These are phyloP conservation scores for Gentiana macrophylla DNA, from an alignment of 257 asterid species.

Conservation along the genomic window DNA sequence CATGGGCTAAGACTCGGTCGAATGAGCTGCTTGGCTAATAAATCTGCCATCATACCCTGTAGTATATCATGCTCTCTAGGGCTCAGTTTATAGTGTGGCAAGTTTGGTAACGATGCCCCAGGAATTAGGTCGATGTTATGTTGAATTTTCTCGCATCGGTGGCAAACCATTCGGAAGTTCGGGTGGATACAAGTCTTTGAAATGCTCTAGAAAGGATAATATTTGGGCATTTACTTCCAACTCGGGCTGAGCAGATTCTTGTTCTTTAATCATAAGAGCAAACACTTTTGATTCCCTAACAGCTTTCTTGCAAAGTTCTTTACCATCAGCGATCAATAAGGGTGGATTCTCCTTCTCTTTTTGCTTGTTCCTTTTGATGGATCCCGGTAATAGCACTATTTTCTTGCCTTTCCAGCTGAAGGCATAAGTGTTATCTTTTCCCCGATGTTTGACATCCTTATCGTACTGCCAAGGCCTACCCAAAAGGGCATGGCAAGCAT, in stretches of 20 bases:
- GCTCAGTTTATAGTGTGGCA: not conserved
- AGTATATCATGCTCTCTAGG: not conserved
- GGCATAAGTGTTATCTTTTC: no score
- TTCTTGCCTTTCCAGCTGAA: no score
- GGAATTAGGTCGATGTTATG: not conserved
- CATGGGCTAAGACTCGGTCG: not conserved
- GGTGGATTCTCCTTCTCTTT: no score
- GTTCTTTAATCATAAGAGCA: not conserved
- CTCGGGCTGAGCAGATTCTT: not conserved
- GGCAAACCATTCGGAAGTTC: no score
- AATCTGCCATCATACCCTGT: not conserved
- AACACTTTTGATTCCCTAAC: not conserved
- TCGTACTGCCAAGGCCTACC: no score
- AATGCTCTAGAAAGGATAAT: not conserved
- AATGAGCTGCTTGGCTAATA: not conserved
- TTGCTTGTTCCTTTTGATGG: no score
- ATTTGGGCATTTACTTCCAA: not conserved
- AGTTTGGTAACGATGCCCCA: not conserved
- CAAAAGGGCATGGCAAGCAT: no score
- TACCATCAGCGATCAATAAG: no score
- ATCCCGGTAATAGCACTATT: no score
- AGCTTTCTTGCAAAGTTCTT: no score
- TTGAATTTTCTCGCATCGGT: no score
- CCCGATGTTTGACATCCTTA: no score
- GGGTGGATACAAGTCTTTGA: not conserved